A percentile compares a stretch with the other conserved stretches of the same genome.
These are phyloP conservation scores for Hymenoscyphus salicellus DNA, from an alignment of 2,329 filamentous ascomycete species.

Conservation along the genomic window DNA sequence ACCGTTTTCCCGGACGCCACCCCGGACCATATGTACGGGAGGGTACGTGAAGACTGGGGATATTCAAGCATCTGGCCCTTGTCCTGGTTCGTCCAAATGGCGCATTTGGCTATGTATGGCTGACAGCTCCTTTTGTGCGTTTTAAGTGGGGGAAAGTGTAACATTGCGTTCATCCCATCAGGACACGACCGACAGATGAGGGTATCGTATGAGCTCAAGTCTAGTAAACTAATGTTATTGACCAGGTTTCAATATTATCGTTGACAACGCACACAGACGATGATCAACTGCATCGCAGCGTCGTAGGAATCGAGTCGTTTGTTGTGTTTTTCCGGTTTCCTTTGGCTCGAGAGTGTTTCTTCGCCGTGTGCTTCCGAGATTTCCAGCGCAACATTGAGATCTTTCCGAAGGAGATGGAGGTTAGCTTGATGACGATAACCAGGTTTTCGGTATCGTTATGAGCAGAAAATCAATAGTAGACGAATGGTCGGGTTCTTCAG, in stretches of 20 bases:
- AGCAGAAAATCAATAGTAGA: neutral
- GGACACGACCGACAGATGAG: neutral
- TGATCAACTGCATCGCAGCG: neutral
- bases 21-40: neutral
- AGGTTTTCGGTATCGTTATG: slow-evolving; percentile 1
- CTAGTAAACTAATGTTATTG: neutral
- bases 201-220: neutral
- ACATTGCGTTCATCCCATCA: neutral
- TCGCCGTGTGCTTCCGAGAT: neutral
- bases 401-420: neutral
- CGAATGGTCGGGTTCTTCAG: neutral
- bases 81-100: neutral
- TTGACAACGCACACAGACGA: neutral
- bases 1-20: neutral
- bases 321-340: neutral
- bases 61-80: neutral
- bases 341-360: neutral
- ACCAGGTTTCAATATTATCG: too few species aligned
- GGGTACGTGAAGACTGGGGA: neutral
- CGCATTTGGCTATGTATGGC: neutral
- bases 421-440: neutral
- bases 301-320: neutral
- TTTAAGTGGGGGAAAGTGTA: neutral
- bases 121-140: neutral
- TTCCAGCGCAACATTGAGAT: neutral